Evolutionary conservation across 768 basidiomycete genomes (phyloP).

Genomic region (Lepiota brunneoincarnata): DNA sequence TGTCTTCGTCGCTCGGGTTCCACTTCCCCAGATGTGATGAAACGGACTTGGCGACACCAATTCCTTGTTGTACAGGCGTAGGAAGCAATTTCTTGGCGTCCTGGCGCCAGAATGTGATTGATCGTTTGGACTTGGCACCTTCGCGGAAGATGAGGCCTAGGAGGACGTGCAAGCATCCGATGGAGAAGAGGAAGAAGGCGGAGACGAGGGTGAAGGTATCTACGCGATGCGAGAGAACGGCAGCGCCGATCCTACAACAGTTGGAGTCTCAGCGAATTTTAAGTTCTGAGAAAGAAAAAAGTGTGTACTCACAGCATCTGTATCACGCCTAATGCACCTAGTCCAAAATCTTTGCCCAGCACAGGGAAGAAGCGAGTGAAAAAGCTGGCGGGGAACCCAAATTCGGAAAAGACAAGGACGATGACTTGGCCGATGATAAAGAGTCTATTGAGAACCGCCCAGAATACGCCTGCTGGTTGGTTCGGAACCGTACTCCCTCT

Average conservation of each 20-base stretch:
- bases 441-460: constrained; percentile 85
- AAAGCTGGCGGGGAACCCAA: constrained; percentile 76
- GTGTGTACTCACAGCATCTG: constrained; percentile 65
- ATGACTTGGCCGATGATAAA: constrained; percentile 85
- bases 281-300: too few relatives aligned
- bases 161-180: constrained; percentile 82
- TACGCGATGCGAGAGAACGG: constrained; percentile 74
- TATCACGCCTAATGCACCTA: constrained; percentile 85
- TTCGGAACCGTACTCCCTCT: constrained; percentile 85
- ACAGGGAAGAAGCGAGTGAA: constrained; percentile 87
- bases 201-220: constrained; percentile 84
- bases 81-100: constrained; percentile 57
- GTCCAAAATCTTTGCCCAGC: constrained; percentile 78
- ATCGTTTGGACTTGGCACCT: constrained; percentile 60
- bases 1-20: too few relatives aligned
- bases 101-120: constrained; percentile 64
- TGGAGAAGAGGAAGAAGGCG: constrained; percentile 80
- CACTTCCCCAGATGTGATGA: constrained; percentile 15
- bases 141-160: constrained; percentile 80
- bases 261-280: background rate
- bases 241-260: constrained; percentile 61
- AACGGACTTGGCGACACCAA: constrained; percentile 17
- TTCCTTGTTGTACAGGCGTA: constrained; percentile 23
- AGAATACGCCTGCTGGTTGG: constrained; percentile 88
- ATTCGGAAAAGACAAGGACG: constrained; percentile 78